Evolutionary conservation across 495 filamentous ascomycete species (phyloP), one percentile per base, ranked within the genome.

Genomic region (Aspergillus coremiiformis): DNA sequence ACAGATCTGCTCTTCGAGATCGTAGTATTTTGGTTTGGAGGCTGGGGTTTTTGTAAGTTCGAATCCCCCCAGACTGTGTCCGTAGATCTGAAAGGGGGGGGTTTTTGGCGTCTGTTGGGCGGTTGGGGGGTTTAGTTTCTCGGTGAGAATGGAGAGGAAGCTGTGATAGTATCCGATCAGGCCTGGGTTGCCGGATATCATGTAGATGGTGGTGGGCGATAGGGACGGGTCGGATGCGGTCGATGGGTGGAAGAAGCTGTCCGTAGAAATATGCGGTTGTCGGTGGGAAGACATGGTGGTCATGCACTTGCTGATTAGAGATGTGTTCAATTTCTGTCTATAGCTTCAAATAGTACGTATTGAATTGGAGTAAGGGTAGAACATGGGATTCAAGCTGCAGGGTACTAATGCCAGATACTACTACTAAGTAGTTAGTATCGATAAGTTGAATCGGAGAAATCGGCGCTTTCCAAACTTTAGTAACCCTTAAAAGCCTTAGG

Each of bases 171-270:
- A 96, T 26, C 69, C 71, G 41, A 95, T 83, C 29, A 95, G 70
- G 0, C 92, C 92, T 9, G 92, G 92, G 54, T 96, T 96, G 14
- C 92, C 92, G 23, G 89, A 75, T 35, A 96, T 81, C 65, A 94
- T 88, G 71, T 78, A 84, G 33, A 84, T 70, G 47, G 63, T 67
- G 12, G 62, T 59, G 4, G 64, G 56, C 0, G 51, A 15, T 12
- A 24, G 7, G 7, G 56, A 50, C 3, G 55, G 37, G 9, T 29
- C 47, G 19, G 47, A 51, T 41, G 60, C 53, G 33, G 59, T 56
- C 8, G 57, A 64, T 37, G 44, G 19, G 50, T 58, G 55, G 54
- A 64, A 62, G 54, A 74, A 74, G 45, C 55, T 64, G 47, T 71
- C 59, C 23, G 56, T 42, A 1, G 66, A 59, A 29, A 74, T 58